Evolutionary conservation across 1,139 yeast genomes (phyloP), one percentile per base, ranked within the genome.

Genomic region (Yamadazyma dushanensis): DNA sequence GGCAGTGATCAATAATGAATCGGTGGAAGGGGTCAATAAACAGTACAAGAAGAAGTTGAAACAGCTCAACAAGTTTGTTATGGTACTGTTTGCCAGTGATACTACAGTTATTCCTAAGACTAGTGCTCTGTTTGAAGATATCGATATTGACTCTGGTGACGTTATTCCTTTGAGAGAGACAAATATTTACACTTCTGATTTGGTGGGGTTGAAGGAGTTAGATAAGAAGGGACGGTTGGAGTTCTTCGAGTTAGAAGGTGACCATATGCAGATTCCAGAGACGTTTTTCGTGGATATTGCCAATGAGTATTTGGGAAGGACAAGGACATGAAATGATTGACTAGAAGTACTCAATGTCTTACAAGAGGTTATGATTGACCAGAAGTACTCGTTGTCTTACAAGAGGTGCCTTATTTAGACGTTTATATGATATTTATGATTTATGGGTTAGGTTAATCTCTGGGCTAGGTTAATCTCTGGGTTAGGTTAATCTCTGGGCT

Each of bases 71-170:
- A 69, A 65, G 32, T 59, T 86, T 28, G 85, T 83, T 0, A 59
- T 86, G 69, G 61, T 83, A 2, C 60, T 67, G 57, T 86, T 86
- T 47, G 57, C 61, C 1, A 61, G 76, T 35, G 95, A 86, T 54
- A 73, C 73, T 13, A 82, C 85, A 1, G 63, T 86, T 10, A 80
- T 80, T 1, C 95, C 95, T 1, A 81, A 78, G 51, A 84, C 82
- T 38, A 77, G 83, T 40, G 80, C 90, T 0, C 76, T 77, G 75
- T 82, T 84, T 50, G 70, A 61, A 32, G 92, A 83, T 47, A 50
- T 64, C 16, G 79, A 81, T 48, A 52, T 61, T 1, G 46, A 46
- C 1, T 57, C 73, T 0, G 81, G 78, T 0, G 49, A 53, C 0
- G 40, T 63, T 0, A 61, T 79, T 8, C 71, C 75, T 0, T 70